Conservation (phyloP, 208 protist genomes). For the Leishmania tarentolae region DNA sequence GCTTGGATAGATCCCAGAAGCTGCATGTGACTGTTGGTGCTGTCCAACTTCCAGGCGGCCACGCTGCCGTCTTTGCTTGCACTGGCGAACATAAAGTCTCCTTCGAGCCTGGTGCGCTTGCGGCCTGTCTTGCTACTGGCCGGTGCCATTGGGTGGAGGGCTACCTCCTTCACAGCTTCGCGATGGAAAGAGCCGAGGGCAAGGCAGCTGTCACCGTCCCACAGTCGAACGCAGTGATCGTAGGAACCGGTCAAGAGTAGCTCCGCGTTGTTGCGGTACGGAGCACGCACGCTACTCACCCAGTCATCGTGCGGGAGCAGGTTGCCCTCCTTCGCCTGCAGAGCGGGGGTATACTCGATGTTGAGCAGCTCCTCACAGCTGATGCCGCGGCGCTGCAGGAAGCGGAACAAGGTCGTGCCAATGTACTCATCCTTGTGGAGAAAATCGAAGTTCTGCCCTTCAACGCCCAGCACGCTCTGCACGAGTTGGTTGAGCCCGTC, state of each 20-base stretch:
- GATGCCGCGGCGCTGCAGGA: slow-evolving; percentile 65
- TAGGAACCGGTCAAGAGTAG: slow-evolving; percentile 78
- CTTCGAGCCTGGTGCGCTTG: slow-evolving; percentile 33
- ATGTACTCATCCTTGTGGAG: slow-evolving; percentile 85
- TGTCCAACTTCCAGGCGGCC: slow-evolving; percentile 64
- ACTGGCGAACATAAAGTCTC: slow-evolving; percentile 68
- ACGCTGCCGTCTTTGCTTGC: slow-evolving; percentile 81
- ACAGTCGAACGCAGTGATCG: slow-evolving; percentile 83
- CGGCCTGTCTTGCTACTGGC: slow-evolving; percentile 20
- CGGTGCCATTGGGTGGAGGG: slow-evolving; percentile 39
- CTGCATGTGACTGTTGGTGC: slow-evolving; percentile 33
- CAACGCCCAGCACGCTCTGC: slow-evolving; percentile 61
- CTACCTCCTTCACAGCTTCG: slow-evolving; percentile 79
- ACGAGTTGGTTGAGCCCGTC: slow-evolving; percentile 73
- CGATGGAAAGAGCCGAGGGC: slow-evolving; percentile 74
- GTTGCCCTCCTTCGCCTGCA: slow-evolving; percentile 79
- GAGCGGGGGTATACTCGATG: slow-evolving; percentile 85
- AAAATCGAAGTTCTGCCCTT: slow-evolving; percentile 71
- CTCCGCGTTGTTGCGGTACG: slow-evolving; percentile 54
- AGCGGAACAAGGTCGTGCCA: slow-evolving; percentile 69
- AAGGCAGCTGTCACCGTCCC: slow-evolving; percentile 72
- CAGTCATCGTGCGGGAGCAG: slow-evolving; percentile 89
- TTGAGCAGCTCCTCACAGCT: slow-evolving; percentile 81
- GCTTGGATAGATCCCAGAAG: slow-evolving; percentile 55
- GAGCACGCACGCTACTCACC: slow-evolving; percentile 77